Conservation (phyloP, 2,329 filamentous ascomycete genomes). For the Cryoendolithus antarcticus region DNA sequence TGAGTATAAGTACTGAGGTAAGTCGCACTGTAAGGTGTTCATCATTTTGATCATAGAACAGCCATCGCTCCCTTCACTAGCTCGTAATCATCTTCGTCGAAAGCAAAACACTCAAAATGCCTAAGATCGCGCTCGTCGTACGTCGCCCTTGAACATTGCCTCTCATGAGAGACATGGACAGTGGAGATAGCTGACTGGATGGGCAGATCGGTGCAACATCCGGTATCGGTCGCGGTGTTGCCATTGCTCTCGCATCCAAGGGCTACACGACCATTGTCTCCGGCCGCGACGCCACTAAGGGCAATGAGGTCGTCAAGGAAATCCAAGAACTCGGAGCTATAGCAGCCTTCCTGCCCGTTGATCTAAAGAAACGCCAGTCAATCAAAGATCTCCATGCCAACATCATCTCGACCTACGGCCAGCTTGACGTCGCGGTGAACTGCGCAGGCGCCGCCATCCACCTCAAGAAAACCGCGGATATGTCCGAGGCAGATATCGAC, state of each 20-base stretch:
- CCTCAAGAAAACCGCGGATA: conserved; percentile 25
- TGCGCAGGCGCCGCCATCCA: conserved; percentile 29
- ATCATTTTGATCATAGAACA: no score
- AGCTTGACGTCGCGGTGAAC: conserved; percentile 32
- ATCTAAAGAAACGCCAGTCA: conserved; percentile 23
- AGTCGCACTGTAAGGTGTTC: no score
- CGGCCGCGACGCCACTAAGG: conserved; percentile 1
- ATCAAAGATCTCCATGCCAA: conserved; percentile 13
- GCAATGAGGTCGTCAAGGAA: conserved; percentile 1
- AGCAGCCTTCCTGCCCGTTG: conserved; percentile 3
- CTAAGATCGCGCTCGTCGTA: no score
- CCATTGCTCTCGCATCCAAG: conserved; percentile 2
- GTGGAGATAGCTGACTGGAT: no score
- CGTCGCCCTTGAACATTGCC: no score
- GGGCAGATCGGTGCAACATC: conserved; percentile 2
- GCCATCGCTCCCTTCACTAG: no score
- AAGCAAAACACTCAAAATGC: no score
- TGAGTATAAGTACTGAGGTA: no score
- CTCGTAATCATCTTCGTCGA: no score
- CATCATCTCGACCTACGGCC: conserved; percentile 21
- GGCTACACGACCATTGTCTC: conserved; percentile 1
- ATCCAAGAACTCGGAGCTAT: background rate
- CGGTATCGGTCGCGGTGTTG: conserved; percentile 2
- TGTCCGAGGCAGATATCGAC: conserved; percentile 30
- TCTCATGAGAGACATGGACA: no score